These are phyloP conservation scores for Mesembryanthemum crystallinum DNA, from an alignment of 148 eudicot species.

Conservation along the genomic window DNA sequence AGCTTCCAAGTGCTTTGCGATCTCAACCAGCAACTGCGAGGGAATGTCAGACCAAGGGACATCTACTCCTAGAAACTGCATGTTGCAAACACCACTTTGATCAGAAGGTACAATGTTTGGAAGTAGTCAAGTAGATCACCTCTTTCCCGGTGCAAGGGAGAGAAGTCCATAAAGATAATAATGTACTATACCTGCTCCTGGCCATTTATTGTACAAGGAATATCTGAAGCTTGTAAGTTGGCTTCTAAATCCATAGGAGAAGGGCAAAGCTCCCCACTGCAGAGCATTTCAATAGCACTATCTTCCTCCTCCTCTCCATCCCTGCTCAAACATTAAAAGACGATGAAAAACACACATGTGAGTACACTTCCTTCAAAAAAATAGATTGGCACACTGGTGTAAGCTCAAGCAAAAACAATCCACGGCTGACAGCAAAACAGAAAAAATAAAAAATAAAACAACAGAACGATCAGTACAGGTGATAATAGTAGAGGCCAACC, in stretches of 20 bases:
- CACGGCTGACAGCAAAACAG: too few species aligned
- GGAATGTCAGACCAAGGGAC: constrained; percentile 19
- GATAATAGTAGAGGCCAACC: not conserved
- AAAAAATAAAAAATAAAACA: too few species aligned
- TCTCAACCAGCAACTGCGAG: constrained; percentile 3
- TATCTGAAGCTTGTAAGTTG: not conserved
- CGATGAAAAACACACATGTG: not conserved
- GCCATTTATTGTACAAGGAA: not conserved
- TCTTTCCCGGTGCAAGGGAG: not conserved
- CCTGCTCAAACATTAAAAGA: not conserved
- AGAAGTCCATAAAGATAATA: not conserved
- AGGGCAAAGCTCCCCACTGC: constrained; percentile 1
- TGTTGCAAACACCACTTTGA: not conserved
- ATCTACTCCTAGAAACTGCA: constrained; percentile 3
- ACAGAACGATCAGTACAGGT: not conserved
- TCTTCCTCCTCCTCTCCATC: not conserved
- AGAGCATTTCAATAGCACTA: not conserved
- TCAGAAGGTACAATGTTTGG: not conserved
- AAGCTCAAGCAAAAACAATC: not conserved
- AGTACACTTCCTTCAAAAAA: not conserved
- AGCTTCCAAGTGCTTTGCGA: constrained; percentile 11
- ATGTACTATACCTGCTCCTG: constrained; percentile 7
- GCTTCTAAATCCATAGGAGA: not conserved
- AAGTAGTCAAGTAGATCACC: not conserved
- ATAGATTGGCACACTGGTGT: not conserved